A percentile compares a stretch with the other conserved stretches of the same genome.
Conservation (phyloP, 2,329 filamentous ascomycete genomes). For the Botrytis squamosa region DNA sequence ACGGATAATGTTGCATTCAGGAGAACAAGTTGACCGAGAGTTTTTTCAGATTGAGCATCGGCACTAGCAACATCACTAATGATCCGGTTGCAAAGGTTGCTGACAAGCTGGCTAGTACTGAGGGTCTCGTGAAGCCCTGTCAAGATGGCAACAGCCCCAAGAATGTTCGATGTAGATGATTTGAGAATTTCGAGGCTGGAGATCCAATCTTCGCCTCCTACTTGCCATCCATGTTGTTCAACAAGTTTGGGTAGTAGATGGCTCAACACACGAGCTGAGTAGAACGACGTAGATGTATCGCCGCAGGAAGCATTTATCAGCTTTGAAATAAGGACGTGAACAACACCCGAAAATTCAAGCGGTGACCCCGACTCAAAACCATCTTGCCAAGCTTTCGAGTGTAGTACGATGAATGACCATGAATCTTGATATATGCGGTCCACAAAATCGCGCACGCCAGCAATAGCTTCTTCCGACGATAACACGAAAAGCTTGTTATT, state of each 20-base stretch:
- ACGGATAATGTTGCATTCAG: slow-evolving; percentile 53
- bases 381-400: slow-evolving; percentile 47
- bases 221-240: slow-evolving; percentile 48
- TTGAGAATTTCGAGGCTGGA: slow-evolving; percentile 49
- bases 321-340: slow-evolving; percentile 46
- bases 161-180: slow-evolving; percentile 46
- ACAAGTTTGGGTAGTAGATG: slow-evolving; percentile 50
- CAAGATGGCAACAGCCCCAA: slow-evolving; percentile 52
- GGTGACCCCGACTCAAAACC: slow-evolving; percentile 1
- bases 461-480: slow-evolving; percentile 41
- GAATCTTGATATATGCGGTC: slow-evolving; percentile 14
- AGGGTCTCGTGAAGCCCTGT: slow-evolving; percentile 51
- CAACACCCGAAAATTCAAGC: slow-evolving; percentile 40
- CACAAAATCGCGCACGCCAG: slow-evolving; percentile 21
- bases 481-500: slow-evolving; percentile 49
- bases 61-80: slow-evolving; percentile 59
- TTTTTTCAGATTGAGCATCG: slow-evolving; percentile 45
- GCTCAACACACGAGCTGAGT: slow-evolving; percentile 53
- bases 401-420: slow-evolving; percentile 31
- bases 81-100: slow-evolving; percentile 57
- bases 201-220: slow-evolving; percentile 50
- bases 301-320: slow-evolving; percentile 47
- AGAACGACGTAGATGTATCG: slow-evolving; percentile 48
- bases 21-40: slow-evolving; percentile 51
- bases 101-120: slow-evolving; percentile 48